Percentiles rank a stretch among this genome's conserved stretches.
phyloP scores from a whole-genome alignment of 441 rosid species.

The Capsella rubella region DNA sequence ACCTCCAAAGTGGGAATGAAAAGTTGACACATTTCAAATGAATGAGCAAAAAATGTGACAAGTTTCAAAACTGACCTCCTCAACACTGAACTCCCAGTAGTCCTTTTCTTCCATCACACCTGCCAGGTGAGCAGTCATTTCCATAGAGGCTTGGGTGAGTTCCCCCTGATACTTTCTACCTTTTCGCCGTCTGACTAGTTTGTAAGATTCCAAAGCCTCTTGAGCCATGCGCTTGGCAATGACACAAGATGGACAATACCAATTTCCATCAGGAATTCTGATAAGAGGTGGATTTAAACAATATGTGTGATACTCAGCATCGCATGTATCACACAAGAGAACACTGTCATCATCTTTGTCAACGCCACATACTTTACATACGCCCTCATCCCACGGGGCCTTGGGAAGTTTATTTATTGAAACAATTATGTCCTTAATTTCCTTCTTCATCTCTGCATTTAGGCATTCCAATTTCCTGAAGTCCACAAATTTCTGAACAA shows the following conservation, averaged over 20 bases:
- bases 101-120: conserved; percentile 82
- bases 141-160: conserved; percentile 70
- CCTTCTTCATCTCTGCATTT: conserved; percentile 69
- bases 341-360: conserved; percentile 99
- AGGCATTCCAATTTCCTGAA: conserved; percentile 66
- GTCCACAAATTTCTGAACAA: conserved; percentile 66
- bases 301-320: conserved; percentile 98
- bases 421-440: conserved; percentile 71
- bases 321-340: conserved; percentile 95
- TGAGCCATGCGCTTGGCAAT: conserved; percentile 57
- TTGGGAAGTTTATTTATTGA: conserved; percentile 75
- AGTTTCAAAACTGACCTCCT: conserved; percentile 70
- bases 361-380: conserved; percentile 96
- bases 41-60: conserved; percentile 22
- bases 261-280: conserved; percentile 96
- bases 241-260: conserved; percentile 98
- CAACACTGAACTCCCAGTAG: conserved; percentile 78
- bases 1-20: conserved; percentile 26
- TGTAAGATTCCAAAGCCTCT: conserved; percentile 56
- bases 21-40: conserved; percentile 13
- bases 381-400: conserved; percentile 99
- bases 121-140: conserved; percentile 63
- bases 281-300: conserved; percentile 98
- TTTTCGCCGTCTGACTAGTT: conserved; percentile 50
- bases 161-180: conserved; percentile 77